Percentiles rank a stretch among this genome's conserved stretches.
phyloP scores from a whole-genome alignment of 306 rosid genomes.

The Ceratonia siliqua region DNA sequence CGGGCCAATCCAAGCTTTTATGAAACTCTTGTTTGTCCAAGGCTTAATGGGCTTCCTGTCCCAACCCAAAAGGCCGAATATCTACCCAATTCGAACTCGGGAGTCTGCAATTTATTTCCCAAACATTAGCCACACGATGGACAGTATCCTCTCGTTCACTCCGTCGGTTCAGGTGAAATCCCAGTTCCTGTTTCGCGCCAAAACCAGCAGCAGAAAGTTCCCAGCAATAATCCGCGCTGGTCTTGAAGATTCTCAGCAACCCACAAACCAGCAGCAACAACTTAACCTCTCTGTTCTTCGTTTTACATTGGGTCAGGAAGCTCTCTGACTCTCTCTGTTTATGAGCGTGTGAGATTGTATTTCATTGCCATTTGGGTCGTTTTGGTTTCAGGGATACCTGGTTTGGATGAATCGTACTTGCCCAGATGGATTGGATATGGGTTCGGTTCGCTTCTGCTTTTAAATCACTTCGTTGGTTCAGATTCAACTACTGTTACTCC shows the following conservation, averaged over 20 bases:
- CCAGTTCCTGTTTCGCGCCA: slow-evolving; percentile 35
- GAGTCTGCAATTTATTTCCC: neutral
- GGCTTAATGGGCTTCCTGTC: too few species aligned
- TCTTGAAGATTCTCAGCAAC: slow-evolving; percentile 54
- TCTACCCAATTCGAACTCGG: neutral
- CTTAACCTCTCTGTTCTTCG: slow-evolving; percentile 91
- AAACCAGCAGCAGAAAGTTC: slow-evolving; percentile 28
- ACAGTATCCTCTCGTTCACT: slow-evolving; percentile 22
- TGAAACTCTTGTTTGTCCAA: too few species aligned
- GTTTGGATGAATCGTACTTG: slow-evolving; percentile 91
- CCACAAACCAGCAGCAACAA: slow-evolving; percentile 41
- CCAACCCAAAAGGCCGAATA: too few species aligned
- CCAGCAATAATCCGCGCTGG: slow-evolving; percentile 44
- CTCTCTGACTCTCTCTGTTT: slow-evolving; percentile 11
- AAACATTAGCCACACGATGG: slow-evolving; percentile 40
- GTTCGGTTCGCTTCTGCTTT: slow-evolving; percentile 75
- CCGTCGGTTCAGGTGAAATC: slow-evolving; percentile 40
- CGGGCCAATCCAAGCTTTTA: too few species aligned
- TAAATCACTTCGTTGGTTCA: slow-evolving; percentile 75
- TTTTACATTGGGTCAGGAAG: slow-evolving; percentile 71
- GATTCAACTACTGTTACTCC: slow-evolving; percentile 53
- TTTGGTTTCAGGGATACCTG: slow-evolving; percentile 71
- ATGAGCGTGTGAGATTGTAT: neutral
- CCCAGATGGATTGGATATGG: slow-evolving; percentile 98
- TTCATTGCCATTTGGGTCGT: neutral